Evolutionary conservation across 345 rosid species (phyloP).

Genomic region (Psidium friedrichsthalianum): DNA sequence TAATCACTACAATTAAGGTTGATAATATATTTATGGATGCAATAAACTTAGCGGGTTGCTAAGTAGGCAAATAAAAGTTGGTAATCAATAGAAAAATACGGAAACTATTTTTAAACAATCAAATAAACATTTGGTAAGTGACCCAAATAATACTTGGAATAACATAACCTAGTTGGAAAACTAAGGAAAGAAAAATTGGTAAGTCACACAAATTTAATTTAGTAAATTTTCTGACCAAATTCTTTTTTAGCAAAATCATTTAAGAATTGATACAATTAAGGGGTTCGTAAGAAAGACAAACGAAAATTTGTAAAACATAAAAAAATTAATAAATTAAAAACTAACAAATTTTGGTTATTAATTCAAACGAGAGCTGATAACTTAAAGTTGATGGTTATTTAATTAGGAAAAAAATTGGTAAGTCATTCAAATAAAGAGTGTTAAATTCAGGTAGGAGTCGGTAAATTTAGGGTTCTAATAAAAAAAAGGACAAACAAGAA

Average conservation of each 20-base stretch:
- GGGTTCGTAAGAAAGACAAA: background rate
- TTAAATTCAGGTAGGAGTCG: background rate
- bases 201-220: background rate
- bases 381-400: background rate
- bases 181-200: background rate
- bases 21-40: background rate
- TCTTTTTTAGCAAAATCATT: background rate
- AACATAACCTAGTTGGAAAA: background rate
- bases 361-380: background rate
- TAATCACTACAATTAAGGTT: background rate
- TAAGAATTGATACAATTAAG: background rate
- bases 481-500: background rate
- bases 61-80: background rate
- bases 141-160: background rate
- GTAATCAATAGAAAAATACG: background rate
- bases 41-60: background rate
- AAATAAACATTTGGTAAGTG: background rate
- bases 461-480: background rate
- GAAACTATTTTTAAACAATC: background rate
- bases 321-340: background rate
- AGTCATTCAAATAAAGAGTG: background rate
- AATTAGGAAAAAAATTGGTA: too few species aligned
- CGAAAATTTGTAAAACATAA: background rate
- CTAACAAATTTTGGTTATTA: background rate
- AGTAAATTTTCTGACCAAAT: too few species aligned